phyloP scores from a whole-genome alignment of 2,329 filamentous ascomycete genomes.

The Aspergillus sp. region DNA sequence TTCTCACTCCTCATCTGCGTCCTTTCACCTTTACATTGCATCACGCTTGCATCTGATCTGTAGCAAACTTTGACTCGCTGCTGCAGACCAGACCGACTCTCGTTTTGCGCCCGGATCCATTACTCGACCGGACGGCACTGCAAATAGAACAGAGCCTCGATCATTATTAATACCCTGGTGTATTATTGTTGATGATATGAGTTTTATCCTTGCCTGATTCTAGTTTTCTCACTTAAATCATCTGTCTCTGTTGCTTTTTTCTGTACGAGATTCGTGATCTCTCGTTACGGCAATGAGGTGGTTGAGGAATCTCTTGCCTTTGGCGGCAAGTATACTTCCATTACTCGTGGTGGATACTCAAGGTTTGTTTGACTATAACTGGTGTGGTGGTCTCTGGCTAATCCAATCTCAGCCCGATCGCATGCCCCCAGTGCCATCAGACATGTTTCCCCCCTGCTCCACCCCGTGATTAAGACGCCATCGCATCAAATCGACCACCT shows the following conservation, averaged over 20 bases:
- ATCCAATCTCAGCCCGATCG: conserved; percentile 52
- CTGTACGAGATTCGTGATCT: not conserved
- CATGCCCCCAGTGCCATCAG: conserved; percentile 66
- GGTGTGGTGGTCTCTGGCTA: not conserved
- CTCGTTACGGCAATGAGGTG: conserved; percentile 16
- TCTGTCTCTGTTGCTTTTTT: not conserved
- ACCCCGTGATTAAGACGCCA: conserved; percentile 68
- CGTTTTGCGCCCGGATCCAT: not conserved
- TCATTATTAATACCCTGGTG: no score
- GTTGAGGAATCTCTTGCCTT: conserved; percentile 16
- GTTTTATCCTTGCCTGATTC: conserved; percentile 14
- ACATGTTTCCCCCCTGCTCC: conserved; percentile 63
- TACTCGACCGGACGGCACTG: no score
- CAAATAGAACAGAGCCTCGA: no score
- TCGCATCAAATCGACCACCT: conserved; percentile 70
- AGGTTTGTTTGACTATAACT: conserved; percentile 7
- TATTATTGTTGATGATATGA: not conserved
- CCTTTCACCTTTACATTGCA: no score
- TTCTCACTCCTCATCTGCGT: no score
- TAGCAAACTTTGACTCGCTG: not conserved
- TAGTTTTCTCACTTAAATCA: not conserved
- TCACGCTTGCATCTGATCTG: not conserved
- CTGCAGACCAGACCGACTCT: not conserved
- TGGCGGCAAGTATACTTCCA: conserved; percentile 19
- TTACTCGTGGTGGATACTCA: conserved; percentile 12